These are phyloP conservation scores for Globisporangium echinulatum DNA, from an alignment of 352 stramenopile genomes.

Conservation along the genomic window DNA sequence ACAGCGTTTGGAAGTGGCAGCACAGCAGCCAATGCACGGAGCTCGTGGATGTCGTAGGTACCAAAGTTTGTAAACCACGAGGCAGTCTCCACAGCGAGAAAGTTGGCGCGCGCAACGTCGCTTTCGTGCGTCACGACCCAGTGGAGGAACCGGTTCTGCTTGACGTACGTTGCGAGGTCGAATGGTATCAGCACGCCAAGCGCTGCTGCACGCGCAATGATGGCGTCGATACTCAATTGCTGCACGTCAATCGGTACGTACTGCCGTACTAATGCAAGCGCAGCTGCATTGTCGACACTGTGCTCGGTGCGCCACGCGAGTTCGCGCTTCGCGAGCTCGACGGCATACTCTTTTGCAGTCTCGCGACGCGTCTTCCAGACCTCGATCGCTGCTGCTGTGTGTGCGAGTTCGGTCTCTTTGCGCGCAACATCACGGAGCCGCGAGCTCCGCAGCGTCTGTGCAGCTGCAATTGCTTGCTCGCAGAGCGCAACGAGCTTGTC, in stretches of 20 bases:
- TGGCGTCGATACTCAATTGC: constrained; percentile 41
- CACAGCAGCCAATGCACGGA: constrained; percentile 41
- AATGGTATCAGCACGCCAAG: constrained; percentile 54
- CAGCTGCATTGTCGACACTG: constrained; percentile 28
- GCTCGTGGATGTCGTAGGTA: constrained; percentile 58
- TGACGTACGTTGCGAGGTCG: constrained; percentile 70
- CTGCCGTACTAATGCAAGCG: constrained; percentile 32
- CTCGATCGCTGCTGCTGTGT: constrained; percentile 50
- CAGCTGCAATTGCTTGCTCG: constrained; percentile 34
- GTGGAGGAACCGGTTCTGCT: constrained; percentile 70
- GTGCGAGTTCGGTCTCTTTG: constrained; percentile 50
- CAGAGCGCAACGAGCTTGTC: constrained; percentile 38
- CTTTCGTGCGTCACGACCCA: constrained; percentile 72
- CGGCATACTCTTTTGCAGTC: constrained; percentile 43
- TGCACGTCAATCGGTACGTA: constrained; percentile 54
- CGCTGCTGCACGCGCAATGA: constrained; percentile 33
- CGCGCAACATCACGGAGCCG: constrained; percentile 38
- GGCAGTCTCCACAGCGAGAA: constrained; percentile 55
- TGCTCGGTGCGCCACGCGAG: constrained; percentile 35
- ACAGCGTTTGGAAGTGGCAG: constrained; percentile 26
- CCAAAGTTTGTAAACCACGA: constrained; percentile 62
- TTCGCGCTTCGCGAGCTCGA: constrained; percentile 50
- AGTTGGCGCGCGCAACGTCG: constrained; percentile 65
- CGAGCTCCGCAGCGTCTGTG: constrained; percentile 39
- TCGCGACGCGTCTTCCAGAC: constrained; percentile 59